Evolutionary conservation across 2,329 filamentous ascomycete species (phyloP).

Genomic region (Graphilbum fragrans): DNA sequence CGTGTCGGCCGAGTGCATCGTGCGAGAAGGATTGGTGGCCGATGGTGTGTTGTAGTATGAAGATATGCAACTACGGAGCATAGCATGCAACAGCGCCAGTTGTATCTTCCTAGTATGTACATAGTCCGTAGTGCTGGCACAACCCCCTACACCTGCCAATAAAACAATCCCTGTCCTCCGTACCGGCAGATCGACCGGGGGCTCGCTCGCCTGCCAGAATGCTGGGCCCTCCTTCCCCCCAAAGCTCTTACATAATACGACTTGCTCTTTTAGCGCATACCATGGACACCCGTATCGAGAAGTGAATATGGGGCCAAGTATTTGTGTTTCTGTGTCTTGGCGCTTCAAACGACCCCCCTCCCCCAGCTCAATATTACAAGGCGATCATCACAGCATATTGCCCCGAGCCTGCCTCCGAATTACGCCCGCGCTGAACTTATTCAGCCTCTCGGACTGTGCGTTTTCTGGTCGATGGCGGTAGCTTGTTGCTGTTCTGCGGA

Average conservation of each 20-base stretch:
- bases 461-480: neutral
- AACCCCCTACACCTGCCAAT: neutral
- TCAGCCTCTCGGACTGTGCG: neutral
- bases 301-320: no score
- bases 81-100: no score
- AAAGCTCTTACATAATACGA: neutral
- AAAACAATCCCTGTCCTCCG: neutral
- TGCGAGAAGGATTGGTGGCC: no score
- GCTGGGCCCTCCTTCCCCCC: slow-evolving; percentile 3
- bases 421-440: neutral
- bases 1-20: no score
- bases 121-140: neutral
- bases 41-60: no score
- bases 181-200: slow-evolving; percentile 12
- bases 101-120: no score
- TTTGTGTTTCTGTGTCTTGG: no score
- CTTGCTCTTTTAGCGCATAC: no score
- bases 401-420: neutral
- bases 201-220: slow-evolving; percentile 8
- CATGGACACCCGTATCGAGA: no score
- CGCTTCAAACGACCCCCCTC: neutral
- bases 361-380: neutral
- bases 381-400: neutral
- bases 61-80: no score
- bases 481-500: no score